These are phyloP conservation scores for Trypanosoma scelopori DNA, from an alignment of 208 protist species.

Conservation along the genomic window DNA sequence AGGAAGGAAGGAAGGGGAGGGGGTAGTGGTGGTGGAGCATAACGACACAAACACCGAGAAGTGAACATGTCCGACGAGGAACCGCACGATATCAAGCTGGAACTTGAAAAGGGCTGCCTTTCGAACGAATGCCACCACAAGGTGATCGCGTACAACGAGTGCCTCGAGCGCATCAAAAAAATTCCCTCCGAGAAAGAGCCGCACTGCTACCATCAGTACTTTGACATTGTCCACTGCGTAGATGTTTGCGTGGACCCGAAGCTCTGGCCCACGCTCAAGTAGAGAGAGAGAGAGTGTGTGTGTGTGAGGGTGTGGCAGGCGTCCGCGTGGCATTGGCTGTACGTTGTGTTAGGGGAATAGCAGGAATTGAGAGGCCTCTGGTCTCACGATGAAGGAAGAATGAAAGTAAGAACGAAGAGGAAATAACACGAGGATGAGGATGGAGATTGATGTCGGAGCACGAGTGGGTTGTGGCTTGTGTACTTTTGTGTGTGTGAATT, in stretches of 20 bases:
- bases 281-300: slow-evolving; percentile 17
- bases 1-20: slow-evolving; percentile 14
- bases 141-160: slow-evolving; percentile 59
- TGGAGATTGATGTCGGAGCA: no score
- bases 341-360: slow-evolving; percentile 14
- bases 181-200: slow-evolving; percentile 60
- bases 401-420: neutral
- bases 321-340: neutral
- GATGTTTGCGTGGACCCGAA: slow-evolving; percentile 78
- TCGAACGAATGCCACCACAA: slow-evolving; percentile 60
- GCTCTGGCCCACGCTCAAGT: slow-evolving; percentile 78
- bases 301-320: neutral
- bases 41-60: neutral
- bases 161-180: slow-evolving; percentile 78
- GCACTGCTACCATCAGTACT: slow-evolving; percentile 82
- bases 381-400: neutral
- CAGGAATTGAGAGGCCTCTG: neutral
- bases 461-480: no score
- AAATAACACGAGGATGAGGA: no score
- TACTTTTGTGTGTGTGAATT: neutral
- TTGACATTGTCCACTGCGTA: slow-evolving; percentile 81
- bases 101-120: slow-evolving; percentile 76
- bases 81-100: slow-evolving; percentile 70
- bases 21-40: no score
- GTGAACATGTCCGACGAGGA: slow-evolving; percentile 46